phyloP scores from a whole-genome alignment of 2,329 filamentous ascomycete genomes.

The Corinectria fuckeliana region DNA sequence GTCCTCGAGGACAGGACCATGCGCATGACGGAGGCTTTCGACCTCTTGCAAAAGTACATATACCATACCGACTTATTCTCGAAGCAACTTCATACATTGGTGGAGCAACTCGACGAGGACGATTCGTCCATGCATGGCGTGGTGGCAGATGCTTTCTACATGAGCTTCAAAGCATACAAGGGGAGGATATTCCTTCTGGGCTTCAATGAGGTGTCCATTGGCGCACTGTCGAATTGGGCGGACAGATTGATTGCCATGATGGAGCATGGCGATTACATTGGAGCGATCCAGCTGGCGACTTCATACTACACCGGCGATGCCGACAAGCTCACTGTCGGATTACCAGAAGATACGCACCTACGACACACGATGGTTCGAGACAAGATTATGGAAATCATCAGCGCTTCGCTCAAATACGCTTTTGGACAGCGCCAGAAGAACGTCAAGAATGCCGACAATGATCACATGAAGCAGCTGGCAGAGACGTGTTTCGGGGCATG shows the following conservation, averaged over 20 bases:
- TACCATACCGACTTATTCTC: conserved; percentile 93
- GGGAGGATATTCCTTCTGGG: conserved; percentile 90
- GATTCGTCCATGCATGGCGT: conserved; percentile 93
- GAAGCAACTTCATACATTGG: conserved; percentile 79
- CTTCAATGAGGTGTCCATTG: conserved; percentile 92
- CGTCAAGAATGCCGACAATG: conserved; percentile 53
- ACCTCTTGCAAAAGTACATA: conserved; percentile 89
- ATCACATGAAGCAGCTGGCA: conserved; percentile 77
- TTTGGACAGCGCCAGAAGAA: conserved; percentile 71
- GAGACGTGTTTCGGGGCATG: conserved; percentile 86
- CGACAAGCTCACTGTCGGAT: conserved; percentile 92
- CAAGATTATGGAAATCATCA: conserved; percentile 91
- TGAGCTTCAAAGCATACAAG: conserved; percentile 97
- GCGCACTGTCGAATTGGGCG: conserved; percentile 95
- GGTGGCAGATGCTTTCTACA: conserved; percentile 95
- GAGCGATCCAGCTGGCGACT: conserved; percentile 87
- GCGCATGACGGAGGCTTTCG: conserved; percentile 93
- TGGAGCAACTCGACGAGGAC: conserved; percentile 87
- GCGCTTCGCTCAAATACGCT: conserved; percentile 86
- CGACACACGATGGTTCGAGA: conserved; percentile 85
- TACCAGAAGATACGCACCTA: conserved; percentile 80
- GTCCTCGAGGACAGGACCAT: conserved; percentile 90
- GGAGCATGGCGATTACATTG: conserved; percentile 96
- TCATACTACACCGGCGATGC: conserved; percentile 89
- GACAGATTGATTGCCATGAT: conserved; percentile 92